phyloP scores from a whole-genome alignment of 805 yeast species.

The Suhomyces faveliae region DNA sequence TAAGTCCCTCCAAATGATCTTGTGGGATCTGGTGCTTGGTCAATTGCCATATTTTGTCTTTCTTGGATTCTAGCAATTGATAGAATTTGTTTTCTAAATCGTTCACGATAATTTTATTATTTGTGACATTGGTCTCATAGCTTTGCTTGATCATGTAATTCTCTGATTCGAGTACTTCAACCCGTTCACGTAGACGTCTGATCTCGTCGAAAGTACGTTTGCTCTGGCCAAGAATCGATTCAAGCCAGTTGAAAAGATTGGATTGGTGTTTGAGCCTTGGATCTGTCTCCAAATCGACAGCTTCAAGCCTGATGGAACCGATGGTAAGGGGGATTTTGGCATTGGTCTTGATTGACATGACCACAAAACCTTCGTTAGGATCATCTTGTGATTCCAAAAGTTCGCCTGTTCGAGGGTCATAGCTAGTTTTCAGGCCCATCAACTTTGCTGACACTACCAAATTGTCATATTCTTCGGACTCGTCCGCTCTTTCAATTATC shows the following conservation, averaged over 20 bases:
- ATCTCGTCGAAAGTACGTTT: constrained; percentile 7
- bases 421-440: constrained; percentile 4
- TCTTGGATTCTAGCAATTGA: constrained; percentile 28
- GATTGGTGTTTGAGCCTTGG: constrained; percentile 11
- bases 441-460: constrained; percentile 3
- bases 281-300: constrained; percentile 17
- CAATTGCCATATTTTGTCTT: constrained; percentile 30
- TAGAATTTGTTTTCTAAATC: constrained; percentile 29
- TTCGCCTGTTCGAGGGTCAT: constrained; percentile 3
- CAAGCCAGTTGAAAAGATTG: constrained; percentile 29
- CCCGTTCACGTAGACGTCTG: not conserved
- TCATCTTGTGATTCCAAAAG: constrained; percentile 12
- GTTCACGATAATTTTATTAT: constrained; percentile 18
- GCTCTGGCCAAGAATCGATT: constrained; percentile 16
- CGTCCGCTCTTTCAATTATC: constrained; percentile 11
- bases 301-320: constrained; percentile 21
- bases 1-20: constrained; percentile 14
- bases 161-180: constrained; percentile 7
- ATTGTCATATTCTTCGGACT: not conserved
- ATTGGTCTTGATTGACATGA: constrained; percentile 17
- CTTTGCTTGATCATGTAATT: constrained; percentile 9
- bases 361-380: constrained; percentile 6
- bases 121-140: constrained; percentile 12
- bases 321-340: constrained; percentile 26
- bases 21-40: constrained; percentile 7